A percentile compares a stretch with the other conserved stretches of the same genome.
Evolutionary conservation across 2,329 filamentous ascomycete genomes (phyloP).

Genomic region (Paecilomyces formosus): DNA sequence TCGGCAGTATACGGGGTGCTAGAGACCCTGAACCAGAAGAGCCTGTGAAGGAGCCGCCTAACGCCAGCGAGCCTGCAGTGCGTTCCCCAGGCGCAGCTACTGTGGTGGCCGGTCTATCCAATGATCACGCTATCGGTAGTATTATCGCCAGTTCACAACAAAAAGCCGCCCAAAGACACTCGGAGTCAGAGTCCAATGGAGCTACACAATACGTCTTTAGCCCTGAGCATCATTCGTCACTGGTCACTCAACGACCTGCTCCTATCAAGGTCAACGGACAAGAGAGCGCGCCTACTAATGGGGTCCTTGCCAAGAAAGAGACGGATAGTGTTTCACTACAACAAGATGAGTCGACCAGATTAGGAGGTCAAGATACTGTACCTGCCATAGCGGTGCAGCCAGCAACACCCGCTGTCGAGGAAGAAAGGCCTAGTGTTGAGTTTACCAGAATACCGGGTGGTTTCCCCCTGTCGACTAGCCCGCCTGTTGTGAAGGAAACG

Average conservation of each 20-base stretch:
- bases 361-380: constrained; percentile 12
- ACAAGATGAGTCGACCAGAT: neutral
- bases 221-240: constrained; percentile 26
- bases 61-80: constrained; percentile 22
- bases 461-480: constrained; percentile 40
- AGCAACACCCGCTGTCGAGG: constrained; percentile 40
- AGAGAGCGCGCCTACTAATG: neutral
- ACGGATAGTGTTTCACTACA: neutral
- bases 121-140: constrained; percentile 45
- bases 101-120: constrained; percentile 34
- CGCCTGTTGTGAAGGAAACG: constrained; percentile 10
- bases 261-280: neutral
- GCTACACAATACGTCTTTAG: constrained; percentile 62
- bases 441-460: constrained; percentile 43
- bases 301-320: neutral
- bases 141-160: constrained; percentile 39
- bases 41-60: constrained; percentile 13
- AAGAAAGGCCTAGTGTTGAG: constrained; percentile 16
- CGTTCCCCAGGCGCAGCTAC: constrained; percentile 37
- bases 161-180: neutral
- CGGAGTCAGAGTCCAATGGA: constrained; percentile 39
- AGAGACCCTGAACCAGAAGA: constrained; percentile 22
- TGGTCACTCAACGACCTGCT: neutral
- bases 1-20: constrained; percentile 53
- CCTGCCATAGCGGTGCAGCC: constrained; percentile 41